Evolutionary conservation across 495 filamentous ascomycete species (phyloP).

Genomic region (Daldinia grandis): DNA sequence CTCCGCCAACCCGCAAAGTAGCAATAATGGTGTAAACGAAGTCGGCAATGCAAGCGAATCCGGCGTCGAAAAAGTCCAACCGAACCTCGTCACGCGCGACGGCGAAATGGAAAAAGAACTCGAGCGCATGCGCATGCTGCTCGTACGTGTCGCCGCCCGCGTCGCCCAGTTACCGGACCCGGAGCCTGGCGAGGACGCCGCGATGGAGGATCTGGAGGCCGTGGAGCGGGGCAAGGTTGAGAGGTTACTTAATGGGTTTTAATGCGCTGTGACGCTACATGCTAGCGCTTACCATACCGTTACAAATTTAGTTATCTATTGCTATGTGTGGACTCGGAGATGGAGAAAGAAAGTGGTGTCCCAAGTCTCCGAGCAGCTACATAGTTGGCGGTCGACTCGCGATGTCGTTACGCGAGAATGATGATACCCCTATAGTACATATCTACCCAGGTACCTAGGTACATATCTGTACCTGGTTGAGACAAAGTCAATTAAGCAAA

Average conservation of each 20-base stretch:
- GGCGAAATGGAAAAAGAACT: slow-evolving; percentile 78
- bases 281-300: not conserved
- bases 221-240: slow-evolving; percentile 54
- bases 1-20: not conserved
- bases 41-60: not conserved
- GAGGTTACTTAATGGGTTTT: slow-evolving; percentile 50
- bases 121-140: slow-evolving; percentile 77
- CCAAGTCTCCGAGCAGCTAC: slow-evolving; percentile 4
- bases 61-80: slow-evolving; percentile 65
- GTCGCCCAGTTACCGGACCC: slow-evolving; percentile 52
- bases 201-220: slow-evolving; percentile 47
- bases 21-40: not conserved
- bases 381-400: slow-evolving; percentile 6
- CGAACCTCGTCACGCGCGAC: slow-evolving; percentile 77
- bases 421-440: slow-evolving; percentile 30
- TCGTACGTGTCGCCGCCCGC: slow-evolving; percentile 72
- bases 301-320: not conserved
- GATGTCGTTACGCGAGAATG: not conserved
- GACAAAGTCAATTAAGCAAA: not conserved
- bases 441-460: not conserved
- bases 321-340: not conserved
- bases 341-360: slow-evolving; percentile 1
- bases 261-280: not conserved
- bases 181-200: slow-evolving; percentile 26
- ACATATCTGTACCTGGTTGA: not conserved